phyloP scores from a whole-genome alignment of 2,329 filamentous ascomycete genomes.

The Phoma sp. region DNA sequence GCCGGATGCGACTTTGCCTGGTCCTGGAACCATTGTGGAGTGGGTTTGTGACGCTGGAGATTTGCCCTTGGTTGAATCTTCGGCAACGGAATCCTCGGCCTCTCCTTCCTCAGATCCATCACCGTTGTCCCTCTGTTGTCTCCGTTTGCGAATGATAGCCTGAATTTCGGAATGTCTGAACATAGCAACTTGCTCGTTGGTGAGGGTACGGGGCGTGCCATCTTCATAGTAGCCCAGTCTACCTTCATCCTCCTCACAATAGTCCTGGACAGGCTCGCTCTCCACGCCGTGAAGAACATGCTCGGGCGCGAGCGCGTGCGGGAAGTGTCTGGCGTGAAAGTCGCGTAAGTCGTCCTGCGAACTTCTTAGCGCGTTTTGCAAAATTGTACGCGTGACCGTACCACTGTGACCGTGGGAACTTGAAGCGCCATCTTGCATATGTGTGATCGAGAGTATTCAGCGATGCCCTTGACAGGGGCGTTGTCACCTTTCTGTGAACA shows the following conservation, averaged over 20 bases:
- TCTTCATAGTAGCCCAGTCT: slow-evolving; percentile 84
- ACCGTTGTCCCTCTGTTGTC: slow-evolving; percentile 29
- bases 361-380: slow-evolving; percentile 20
- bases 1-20: slow-evolving; percentile 21
- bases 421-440: slow-evolving; percentile 28
- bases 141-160: slow-evolving; percentile 59
- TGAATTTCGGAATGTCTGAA: slow-evolving; percentile 90
- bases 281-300: slow-evolving; percentile 37
- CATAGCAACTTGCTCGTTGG: slow-evolving; percentile 87
- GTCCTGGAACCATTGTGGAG: not conserved
- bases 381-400: slow-evolving; percentile 19
- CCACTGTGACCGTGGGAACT: slow-evolving; percentile 42
- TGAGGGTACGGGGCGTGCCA: slow-evolving; percentile 85
- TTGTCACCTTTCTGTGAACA: slow-evolving; percentile 23
- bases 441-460: not conserved
- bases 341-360: slow-evolving; percentile 51
- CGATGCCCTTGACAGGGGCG: slow-evolving; percentile 25
- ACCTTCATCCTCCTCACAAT: slow-evolving; percentile 63
- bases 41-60: slow-evolving; percentile 3
- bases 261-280: slow-evolving; percentile 8
- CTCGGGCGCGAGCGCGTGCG: slow-evolving; percentile 45
- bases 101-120: slow-evolving; percentile 24
- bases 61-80: not conserved
- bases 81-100: slow-evolving; percentile 1
- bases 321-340: slow-evolving; percentile 54